Evolutionary conservation across 371 early-diverging fungal genomes (phyloP).

Genomic region (Syncephalastrum racemosum): DNA sequence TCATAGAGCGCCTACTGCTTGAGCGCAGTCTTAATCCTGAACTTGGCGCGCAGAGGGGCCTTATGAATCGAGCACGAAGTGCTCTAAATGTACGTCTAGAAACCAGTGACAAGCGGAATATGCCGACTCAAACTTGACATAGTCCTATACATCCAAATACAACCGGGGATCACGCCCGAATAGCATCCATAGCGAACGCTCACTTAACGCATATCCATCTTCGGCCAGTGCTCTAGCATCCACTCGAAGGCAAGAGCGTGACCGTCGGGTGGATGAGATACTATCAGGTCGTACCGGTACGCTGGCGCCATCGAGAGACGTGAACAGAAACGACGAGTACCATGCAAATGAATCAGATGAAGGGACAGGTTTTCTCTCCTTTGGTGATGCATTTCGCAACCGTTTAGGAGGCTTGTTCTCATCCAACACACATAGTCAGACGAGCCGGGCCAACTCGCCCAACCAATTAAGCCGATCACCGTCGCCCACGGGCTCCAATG

Average conservation of each 20-base stretch:
- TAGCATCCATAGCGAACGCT: slow-evolving; percentile 4
- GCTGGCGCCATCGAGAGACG: slow-evolving; percentile 5
- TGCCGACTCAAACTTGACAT: neutral
- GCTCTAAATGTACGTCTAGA: slow-evolving; percentile 5
- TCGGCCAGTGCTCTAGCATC: slow-evolving; percentile 5
- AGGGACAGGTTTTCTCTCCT: slow-evolving; percentile 16
- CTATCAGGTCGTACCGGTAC: slow-evolving; percentile 24
- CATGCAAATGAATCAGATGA: slow-evolving; percentile 2
- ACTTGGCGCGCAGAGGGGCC: slow-evolving; percentile 15
- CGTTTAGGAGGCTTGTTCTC: slow-evolving; percentile 29
- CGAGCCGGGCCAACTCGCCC: slow-evolving; percentile 1
- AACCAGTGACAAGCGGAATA: neutral
- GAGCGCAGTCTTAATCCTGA: slow-evolving; percentile 34
- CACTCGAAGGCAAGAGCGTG: slow-evolving; percentile 30
- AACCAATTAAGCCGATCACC: slow-evolving; percentile 1
- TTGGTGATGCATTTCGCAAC: slow-evolving; percentile 33
- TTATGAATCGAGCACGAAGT: slow-evolving; percentile 26
- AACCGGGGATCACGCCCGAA: slow-evolving; percentile 17
- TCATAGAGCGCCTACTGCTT: slow-evolving; percentile 26
- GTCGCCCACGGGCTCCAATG: neutral
- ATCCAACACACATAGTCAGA: slow-evolving; percentile 7
- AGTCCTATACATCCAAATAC: slow-evolving; percentile 37
- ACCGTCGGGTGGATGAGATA: slow-evolving; percentile 40
- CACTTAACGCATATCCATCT: slow-evolving; percentile 4
- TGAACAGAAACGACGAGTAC: slow-evolving; percentile 6